Evolutionary conservation across 192 early-diverging fungal species (phyloP), one percentile per base, ranked within the genome.

Genomic region (Linnemannia exigua): DNA sequence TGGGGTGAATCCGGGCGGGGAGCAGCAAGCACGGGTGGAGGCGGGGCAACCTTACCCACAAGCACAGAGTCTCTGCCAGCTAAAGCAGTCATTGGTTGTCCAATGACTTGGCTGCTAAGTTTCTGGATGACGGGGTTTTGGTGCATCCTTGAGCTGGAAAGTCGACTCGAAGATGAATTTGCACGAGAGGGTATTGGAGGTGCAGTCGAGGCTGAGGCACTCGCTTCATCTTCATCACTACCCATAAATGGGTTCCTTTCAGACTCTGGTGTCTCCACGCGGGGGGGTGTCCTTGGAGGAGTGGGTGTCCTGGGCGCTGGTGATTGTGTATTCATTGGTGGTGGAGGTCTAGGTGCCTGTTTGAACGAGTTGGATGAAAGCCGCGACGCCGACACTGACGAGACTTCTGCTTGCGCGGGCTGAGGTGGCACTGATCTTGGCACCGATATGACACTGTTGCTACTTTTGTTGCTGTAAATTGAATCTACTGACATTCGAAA

Each of bases 191-290:
- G 47, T 66, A 20, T n/a, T 3, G 36, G 7, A 48, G 81, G 35
- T 35, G 50, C 0, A 35, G 33, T 22, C 11, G 48, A 1, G 1
- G 9, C 15, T 47, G 46, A 28, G 20, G 67, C 17, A 20, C 51
- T 31, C 3, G 72, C 12, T 51, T 86, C 84, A 67, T 86, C 84
- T 31, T 86, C 84, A 36, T 86, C 84, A 37, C 79, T 80, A 2
- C 84, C 84, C 78, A 84, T 78, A 51, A 86, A 86, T 2, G 84
- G 84, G 36, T 86, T 86, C 17, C 74, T 71, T 31, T 86, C 84
- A 0, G 48, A 66, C 33, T 86, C 84, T 54, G 63, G 84, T 17
- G 79, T 50, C 12, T 71, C 72, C 1, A 54, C 66, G 12, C 70
- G 66, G 0, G 84, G 25, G 35, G 84, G 75, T 35, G 78, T 77